phyloP scores from a whole-genome alignment of 148 eudicot genomes.

The Silene uniflora region DNA sequence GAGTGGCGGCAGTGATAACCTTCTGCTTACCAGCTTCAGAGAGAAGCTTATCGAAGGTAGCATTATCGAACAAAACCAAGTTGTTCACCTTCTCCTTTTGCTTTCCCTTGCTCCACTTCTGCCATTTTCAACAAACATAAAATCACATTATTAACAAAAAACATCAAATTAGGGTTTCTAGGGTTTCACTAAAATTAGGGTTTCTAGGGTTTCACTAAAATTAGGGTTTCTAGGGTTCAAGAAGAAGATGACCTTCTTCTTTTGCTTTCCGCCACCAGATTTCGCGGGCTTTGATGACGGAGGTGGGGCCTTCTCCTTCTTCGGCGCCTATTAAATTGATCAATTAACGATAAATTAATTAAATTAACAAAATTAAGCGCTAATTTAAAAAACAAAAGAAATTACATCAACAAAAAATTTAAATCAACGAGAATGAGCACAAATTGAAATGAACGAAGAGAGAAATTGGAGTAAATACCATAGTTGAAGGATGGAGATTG shows the following conservation, averaged over 20 bases:
- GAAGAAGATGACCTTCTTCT: constrained; percentile 28
- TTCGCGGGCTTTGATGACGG: constrained; percentile 35
- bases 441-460: not conserved
- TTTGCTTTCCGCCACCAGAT: constrained; percentile 34
- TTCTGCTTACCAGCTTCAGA: constrained; percentile 28
- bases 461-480: not conserved
- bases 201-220: no score
- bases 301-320: constrained; percentile 34
- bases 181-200: no score
- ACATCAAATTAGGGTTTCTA: not conserved
- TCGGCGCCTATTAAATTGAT: constrained; percentile 16
- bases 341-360: not conserved
- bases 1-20: constrained; percentile 32
- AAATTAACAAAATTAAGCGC: not conserved
- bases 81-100: constrained; percentile 46
- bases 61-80: constrained; percentile 31
- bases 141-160: no score
- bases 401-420: no score
- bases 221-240: no score
- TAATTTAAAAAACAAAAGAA: not conserved
- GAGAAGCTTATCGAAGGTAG: constrained; percentile 31
- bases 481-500: not conserved
- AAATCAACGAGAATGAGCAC: no score
- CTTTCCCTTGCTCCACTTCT: constrained; percentile 46
- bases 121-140: not conserved